Evolutionary conservation across 2,329 filamentous ascomycete genomes (phyloP), one percentile per base, ranked within the genome.

Genomic region (Cladosporium phlei): DNA sequence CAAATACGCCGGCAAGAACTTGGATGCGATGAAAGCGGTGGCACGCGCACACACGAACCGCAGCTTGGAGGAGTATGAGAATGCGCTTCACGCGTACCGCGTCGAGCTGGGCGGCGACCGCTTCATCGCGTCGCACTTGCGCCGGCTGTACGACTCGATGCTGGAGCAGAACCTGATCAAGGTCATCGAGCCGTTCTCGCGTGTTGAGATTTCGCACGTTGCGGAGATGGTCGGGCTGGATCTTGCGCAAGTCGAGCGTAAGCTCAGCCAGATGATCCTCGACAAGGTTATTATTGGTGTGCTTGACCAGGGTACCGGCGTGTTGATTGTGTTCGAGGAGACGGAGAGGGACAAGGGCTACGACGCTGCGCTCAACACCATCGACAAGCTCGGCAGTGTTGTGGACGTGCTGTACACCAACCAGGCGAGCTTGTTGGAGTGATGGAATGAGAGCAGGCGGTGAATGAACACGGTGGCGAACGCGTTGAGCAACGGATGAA

Each of bases 101-200:
- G 91, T 88, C 69, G 90, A 97, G 74, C 83, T 98, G 10, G 91
- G 90, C 58, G 86, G 86, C 67, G 93, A 98, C 65, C 80, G 87
- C 51, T 98, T 98, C 74, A 94, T 98, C 69, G 88, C 91, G 53
- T 95, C 93, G 70, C 93, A 98, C 72, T 83, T 98, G 57, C 88
- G 90, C 51, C 85, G 89, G 40, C 78, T 98, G 42, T 98, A 98
- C 73, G 93, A 98, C 69, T 88, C 90, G 66, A 96, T 98, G 89
- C 72, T 98, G 64, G 93, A 98, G 76, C 93, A 98, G 78, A 98
- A 98, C 70, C 79, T 98, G 32, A 94, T 97, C 79, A 97, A 98
- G 77, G 93, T 98, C 53, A 98, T 98, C 65, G 93, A 98, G 77
- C 93, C 93, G 17, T 98, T 97, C 73, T 95, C 88, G 62, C 82